phyloP scores from a whole-genome alignment of 768 basidiomycete species.

The Sporobolomyces pararoseus region DNA sequence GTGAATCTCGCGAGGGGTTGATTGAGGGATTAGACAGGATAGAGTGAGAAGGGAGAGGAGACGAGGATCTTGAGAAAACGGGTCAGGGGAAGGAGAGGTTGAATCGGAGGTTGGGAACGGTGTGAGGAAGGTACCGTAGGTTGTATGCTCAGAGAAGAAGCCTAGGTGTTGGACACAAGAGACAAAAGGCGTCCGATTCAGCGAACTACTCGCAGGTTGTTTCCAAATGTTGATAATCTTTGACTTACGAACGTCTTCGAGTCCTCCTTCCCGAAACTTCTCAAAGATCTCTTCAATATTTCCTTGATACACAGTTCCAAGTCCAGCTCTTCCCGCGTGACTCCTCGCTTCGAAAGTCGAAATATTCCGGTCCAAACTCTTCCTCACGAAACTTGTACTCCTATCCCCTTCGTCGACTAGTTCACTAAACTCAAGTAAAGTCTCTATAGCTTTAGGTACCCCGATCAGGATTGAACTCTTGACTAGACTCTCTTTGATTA shows the following conservation, averaged over 20 bases:
- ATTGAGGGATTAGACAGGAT: constrained; percentile 26
- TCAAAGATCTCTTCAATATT: constrained; percentile 28
- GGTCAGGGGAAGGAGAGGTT: constrained; percentile 19
- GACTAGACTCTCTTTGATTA: constrained; percentile 39
- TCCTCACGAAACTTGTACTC: constrained; percentile 7
- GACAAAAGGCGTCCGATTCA: too few relatives aligned
- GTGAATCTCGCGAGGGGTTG: constrained; percentile 33
- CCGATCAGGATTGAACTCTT: constrained; percentile 41
- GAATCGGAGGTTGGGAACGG: constrained; percentile 4
- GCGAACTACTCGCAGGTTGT: too few relatives aligned
- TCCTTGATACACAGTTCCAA: constrained; percentile 19
- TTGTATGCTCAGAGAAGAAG: constrained; percentile 14
- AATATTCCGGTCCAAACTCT: neutral
- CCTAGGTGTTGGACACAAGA: constrained; percentile 7
- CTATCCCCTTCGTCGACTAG: neutral
- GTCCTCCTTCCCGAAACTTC: constrained; percentile 4
- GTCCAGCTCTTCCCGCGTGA: neutral
- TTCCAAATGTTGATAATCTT: too few relatives aligned
- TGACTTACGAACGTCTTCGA: constrained; percentile 32
- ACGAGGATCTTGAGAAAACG: constrained; percentile 8
- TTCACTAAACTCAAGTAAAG: neutral
- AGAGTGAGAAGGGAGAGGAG: constrained; percentile 36
- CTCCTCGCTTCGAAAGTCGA: neutral
- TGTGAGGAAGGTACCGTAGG: constrained; percentile 35
- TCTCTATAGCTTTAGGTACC: constrained; percentile 28